Conservation (phyloP, 805 yeast species). For the Pichia sporocuriosa region DNA sequence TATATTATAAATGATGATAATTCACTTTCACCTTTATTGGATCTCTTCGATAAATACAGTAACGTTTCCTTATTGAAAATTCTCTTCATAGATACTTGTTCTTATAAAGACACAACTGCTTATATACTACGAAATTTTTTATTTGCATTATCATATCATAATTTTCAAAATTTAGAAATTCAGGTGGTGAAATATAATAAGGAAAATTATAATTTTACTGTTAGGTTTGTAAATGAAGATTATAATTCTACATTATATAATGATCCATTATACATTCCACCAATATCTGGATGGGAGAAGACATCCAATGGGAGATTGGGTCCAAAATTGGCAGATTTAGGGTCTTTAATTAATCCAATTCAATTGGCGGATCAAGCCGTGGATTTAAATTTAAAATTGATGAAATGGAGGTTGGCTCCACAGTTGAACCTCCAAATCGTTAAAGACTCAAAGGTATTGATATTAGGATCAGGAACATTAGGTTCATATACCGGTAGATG, state of each 20-base stretch:
- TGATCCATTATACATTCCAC: not conserved
- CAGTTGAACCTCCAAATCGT: constrained; percentile 62
- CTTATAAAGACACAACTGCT: constrained; percentile 16
- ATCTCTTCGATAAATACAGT: constrained; percentile 10
- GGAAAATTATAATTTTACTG: constrained; percentile 22
- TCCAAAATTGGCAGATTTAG: constrained; percentile 80
- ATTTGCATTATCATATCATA: constrained; percentile 28
- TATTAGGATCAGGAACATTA: constrained; percentile 94
- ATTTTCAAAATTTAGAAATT: constrained; percentile 30
- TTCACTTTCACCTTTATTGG: constrained; percentile 9
- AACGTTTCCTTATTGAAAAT: constrained; percentile 9
- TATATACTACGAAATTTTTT: constrained; percentile 23
- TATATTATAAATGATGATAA: constrained; percentile 12
- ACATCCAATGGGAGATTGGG: constrained; percentile 64
- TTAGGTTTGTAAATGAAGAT: constrained; percentile 11
- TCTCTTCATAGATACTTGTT: constrained; percentile 24
- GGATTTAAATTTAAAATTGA: constrained; percentile 79
- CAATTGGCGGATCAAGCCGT: constrained; percentile 87
- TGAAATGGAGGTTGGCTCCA: constrained; percentile 97
- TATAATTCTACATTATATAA: constrained; percentile 9
- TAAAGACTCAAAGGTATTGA: constrained; percentile 52
- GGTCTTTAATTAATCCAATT: constrained; percentile 71
- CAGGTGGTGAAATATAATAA: constrained; percentile 33
- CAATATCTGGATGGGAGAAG: constrained; percentile 84
- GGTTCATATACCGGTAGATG: constrained; percentile 89